Conservation (phyloP, 345 rosid species). For the Mercurialis annua region DNA sequence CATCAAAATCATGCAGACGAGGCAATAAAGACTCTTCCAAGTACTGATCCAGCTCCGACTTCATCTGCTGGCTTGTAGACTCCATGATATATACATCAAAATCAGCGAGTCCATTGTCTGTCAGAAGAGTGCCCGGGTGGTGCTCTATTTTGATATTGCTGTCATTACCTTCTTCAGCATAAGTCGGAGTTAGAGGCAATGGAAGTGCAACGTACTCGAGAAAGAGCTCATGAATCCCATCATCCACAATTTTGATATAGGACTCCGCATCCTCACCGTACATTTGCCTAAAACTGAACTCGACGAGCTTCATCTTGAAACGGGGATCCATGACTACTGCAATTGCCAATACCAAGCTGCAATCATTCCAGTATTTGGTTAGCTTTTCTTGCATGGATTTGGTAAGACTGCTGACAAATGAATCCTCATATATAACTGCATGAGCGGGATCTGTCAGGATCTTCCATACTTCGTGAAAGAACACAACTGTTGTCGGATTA, state of each 20-base stretch:
- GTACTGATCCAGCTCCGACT: constrained; percentile 86
- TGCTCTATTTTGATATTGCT: constrained; percentile 34
- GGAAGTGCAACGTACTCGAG: constrained; percentile 71
- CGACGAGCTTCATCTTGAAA: constrained; percentile 92
- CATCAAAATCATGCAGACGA: constrained; percentile 69
- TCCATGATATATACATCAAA: constrained; percentile 80
- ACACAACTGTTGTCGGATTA: constrained; percentile 53
- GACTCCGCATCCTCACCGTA: constrained; percentile 69
- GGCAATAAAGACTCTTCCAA: constrained; percentile 79
- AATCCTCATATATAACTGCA: constrained; percentile 51
- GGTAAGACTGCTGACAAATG: constrained; percentile 46
- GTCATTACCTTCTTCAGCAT: constrained; percentile 50
- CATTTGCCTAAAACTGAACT: constrained; percentile 83
- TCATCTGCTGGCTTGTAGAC: constrained; percentile 60
- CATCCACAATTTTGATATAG: constrained; percentile 66
- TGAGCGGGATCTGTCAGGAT: constrained; percentile 69
- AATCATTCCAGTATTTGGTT: constrained; percentile 68
- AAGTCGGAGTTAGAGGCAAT: constrained; percentile 55
- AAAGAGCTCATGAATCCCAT: constrained; percentile 81
- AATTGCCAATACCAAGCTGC: constrained; percentile 76
- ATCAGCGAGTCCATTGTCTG: constrained; percentile 69
- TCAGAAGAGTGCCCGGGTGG: constrained; percentile 37
- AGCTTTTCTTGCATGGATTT: constrained; percentile 62
- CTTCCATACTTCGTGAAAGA: constrained; percentile 89
- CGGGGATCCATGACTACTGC: constrained; percentile 97